These are phyloP conservation scores for Blastobotrys proliferans DNA, from an alignment of 1,139 yeast genomes.

Conservation along the genomic window DNA sequence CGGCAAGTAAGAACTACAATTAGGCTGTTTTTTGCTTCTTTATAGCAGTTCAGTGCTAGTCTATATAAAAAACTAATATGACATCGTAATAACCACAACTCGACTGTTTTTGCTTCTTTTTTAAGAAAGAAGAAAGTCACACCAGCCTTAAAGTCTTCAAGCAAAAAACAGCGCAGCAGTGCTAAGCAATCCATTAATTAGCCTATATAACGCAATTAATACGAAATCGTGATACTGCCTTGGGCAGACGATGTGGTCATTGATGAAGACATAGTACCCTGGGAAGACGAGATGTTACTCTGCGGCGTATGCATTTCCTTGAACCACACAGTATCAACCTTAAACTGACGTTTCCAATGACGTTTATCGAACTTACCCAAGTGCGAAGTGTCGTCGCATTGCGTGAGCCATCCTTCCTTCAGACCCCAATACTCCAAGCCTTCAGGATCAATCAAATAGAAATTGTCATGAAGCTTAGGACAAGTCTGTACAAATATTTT, in stretches of 20 bases:
- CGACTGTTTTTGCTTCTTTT: no score
- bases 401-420: slow-evolving; percentile 2
- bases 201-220: no score
- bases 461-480: not conserved
- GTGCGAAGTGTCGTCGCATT: not conserved
- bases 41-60: no score
- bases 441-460: slow-evolving; percentile 7
- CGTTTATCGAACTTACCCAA: not conserved
- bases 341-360: not conserved
- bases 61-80: no score
- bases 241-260: not conserved
- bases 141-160: no score
- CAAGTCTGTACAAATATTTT: not conserved
- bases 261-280: not conserved
- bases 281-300: no score
- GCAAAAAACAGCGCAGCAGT: no score
- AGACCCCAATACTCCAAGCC: slow-evolving; percentile 8
- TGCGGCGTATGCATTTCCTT: not conserved
- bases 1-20: slow-evolving; percentile 3
- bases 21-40: no score
- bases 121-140: no score
- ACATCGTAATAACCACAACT: no score
- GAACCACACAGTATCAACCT: not conserved
- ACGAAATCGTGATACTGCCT: not conserved
- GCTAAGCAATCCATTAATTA: no score